A percentile compares a stretch with the other conserved stretches of the same genome.
Evolutionary conservation across 2,329 filamentous ascomycete genomes (phyloP).

Genomic region (Pyrenochaeta sp.): DNA sequence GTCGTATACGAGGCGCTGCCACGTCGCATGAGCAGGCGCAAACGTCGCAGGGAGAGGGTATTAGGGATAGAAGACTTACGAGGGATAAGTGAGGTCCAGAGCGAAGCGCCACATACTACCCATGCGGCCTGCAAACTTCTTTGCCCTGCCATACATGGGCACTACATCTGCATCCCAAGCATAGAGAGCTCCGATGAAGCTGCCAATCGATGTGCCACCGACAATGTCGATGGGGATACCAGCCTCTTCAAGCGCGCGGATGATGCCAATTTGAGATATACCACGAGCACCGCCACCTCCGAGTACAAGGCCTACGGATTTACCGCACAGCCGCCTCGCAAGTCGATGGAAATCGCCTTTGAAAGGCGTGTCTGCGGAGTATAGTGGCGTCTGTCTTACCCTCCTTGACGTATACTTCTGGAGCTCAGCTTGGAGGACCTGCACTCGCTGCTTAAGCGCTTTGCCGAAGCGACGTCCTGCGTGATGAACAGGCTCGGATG

Average conservation of each 20-base stretch:
- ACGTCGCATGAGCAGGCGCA: slow-evolving; percentile 14
- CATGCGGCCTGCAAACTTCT: slow-evolving; percentile 99
- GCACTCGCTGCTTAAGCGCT: slow-evolving; percentile 88
- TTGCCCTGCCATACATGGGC: slow-evolving; percentile 94
- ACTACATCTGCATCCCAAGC: slow-evolving; percentile 96
- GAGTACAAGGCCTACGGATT: slow-evolving; percentile 91
- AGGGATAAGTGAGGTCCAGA: slow-evolving; percentile 93
- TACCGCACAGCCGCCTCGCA: slow-evolving; percentile 87
- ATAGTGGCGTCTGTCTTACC: slow-evolving; percentile 86
- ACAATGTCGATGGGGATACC: slow-evolving; percentile 96
- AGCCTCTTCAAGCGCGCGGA: slow-evolving; percentile 92
- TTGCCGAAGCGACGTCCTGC: slow-evolving; percentile 81
- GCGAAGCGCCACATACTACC: slow-evolving; percentile 99
- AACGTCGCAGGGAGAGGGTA: neutral
- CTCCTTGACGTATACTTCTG: slow-evolving; percentile 97
- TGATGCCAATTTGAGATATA: slow-evolving; percentile 92
- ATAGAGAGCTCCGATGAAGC: slow-evolving; percentile 94
- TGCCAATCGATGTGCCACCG: slow-evolving; percentile 94
- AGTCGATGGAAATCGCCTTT: slow-evolving; percentile 97
- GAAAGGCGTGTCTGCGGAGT: slow-evolving; percentile 89
- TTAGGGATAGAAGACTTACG: slow-evolving; percentile 52
- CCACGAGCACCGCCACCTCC: slow-evolving; percentile 93
- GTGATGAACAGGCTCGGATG: slow-evolving; percentile 77
- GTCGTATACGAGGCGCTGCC: slow-evolving; percentile 86
- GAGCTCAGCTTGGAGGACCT: slow-evolving; percentile 94